Evolutionary conservation across 331 rosid genomes (phyloP).

Genomic region (Ulmus americana): DNA sequence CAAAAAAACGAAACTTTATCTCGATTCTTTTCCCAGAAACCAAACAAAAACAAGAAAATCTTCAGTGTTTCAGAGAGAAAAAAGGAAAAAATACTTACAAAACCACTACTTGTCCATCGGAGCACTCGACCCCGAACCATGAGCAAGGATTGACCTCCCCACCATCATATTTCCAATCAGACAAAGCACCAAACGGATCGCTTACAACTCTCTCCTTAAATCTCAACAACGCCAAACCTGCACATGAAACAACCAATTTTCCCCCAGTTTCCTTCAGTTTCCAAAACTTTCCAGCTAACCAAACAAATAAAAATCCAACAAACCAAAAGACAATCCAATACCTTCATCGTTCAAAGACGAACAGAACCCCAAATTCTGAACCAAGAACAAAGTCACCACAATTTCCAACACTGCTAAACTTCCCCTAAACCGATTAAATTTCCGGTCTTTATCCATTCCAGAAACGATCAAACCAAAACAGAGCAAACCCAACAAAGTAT

Average conservation of each 20-base stretch:
- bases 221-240: slow-evolving; percentile 81
- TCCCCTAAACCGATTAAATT: slow-evolving; percentile 36
- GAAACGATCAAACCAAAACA: slow-evolving; percentile 8
- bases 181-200: slow-evolving; percentile 77
- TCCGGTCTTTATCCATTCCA: slow-evolving; percentile 44
- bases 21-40: neutral
- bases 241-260: slow-evolving; percentile 11
- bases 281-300: slow-evolving; percentile 17
- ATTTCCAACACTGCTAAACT: slow-evolving; percentile 26
- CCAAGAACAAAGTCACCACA: slow-evolving; percentile 38
- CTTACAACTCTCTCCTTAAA: slow-evolving; percentile 52
- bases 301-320: slow-evolving; percentile 3
- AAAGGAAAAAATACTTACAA: slow-evolving; percentile 47
- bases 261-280: slow-evolving; percentile 8
- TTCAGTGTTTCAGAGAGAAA: slow-evolving; percentile 9
- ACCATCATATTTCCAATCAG: slow-evolving; percentile 62
- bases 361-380: slow-evolving; percentile 44
- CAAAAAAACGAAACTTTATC: neutral
- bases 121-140: slow-evolving; percentile 87
- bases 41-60: neutral
- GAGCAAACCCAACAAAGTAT: slow-evolving; percentile 5
- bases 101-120: slow-evolving; percentile 58
- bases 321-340: slow-evolving; percentile 16
- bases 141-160: slow-evolving; percentile 50
- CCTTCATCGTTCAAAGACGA: slow-evolving; percentile 80